phyloP scores from a whole-genome alignment of 495 filamentous ascomycete genomes.

The Ascobolus immersus region DNA sequence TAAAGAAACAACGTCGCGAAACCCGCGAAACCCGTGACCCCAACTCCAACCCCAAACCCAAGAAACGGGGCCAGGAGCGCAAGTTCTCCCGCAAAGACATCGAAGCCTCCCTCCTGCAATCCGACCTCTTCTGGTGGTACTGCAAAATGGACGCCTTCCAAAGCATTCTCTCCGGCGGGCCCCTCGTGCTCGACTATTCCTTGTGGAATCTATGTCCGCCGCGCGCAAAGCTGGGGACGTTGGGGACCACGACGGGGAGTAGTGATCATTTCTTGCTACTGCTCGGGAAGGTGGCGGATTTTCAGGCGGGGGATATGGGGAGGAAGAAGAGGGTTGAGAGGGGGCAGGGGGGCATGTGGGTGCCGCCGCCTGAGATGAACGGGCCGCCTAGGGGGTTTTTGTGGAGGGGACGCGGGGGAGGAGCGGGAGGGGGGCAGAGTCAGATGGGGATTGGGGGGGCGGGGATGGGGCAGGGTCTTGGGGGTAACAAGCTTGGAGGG shows the following conservation, averaged over 20 bases:
- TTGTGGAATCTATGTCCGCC: slow-evolving; percentile 68
- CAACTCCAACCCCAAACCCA: too few species aligned
- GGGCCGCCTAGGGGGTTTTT: slow-evolving; percentile 13
- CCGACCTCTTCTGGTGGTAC: slow-evolving; percentile 93
- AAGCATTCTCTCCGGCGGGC: slow-evolving; percentile 64
- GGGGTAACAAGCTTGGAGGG: too few species aligned
- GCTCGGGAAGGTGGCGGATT: slow-evolving; percentile 57
- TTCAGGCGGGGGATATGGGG: slow-evolving; percentile 48
- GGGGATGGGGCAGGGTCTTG: too few species aligned
- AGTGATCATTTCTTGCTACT: slow-evolving; percentile 67
- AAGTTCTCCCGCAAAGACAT: slow-evolving; percentile 44
- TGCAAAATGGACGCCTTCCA: slow-evolving; percentile 80
- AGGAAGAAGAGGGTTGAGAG: slow-evolving; percentile 30
- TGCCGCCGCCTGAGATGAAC: slow-evolving; percentile 27
- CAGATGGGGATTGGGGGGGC: too few species aligned
- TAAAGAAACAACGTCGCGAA: too few species aligned
- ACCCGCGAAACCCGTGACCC: too few species aligned
- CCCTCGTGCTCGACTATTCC: slow-evolving; percentile 56
- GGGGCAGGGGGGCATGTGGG: slow-evolving; percentile 30
- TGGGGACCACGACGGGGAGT: slow-evolving; percentile 63
- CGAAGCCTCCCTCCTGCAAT: slow-evolving; percentile 50
- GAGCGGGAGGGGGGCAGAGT: neutral
- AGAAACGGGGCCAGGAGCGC: slow-evolving; percentile 9
- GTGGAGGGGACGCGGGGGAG: slow-evolving; percentile 6
- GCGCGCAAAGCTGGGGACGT: slow-evolving; percentile 46